Evolutionary conservation across 1,284 basidiomycete genomes (phyloP).

Genomic region (Testicularia cyperi): DNA sequence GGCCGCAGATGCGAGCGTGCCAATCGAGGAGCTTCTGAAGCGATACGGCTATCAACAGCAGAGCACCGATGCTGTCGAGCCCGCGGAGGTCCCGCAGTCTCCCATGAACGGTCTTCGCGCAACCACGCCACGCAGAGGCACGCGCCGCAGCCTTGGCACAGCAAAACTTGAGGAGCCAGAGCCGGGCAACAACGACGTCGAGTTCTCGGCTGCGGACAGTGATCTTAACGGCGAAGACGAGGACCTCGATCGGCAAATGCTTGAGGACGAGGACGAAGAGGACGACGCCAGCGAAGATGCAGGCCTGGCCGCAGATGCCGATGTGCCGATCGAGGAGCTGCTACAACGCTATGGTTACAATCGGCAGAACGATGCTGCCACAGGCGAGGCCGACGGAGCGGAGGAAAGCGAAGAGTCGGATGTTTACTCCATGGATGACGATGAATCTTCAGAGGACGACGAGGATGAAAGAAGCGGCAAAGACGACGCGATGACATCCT

Average conservation of each 20-base stretch:
- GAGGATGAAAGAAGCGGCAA: too few relatives aligned
- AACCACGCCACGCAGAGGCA: too few relatives aligned
- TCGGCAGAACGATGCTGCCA: background rate
- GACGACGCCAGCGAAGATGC: conserved; percentile 11
- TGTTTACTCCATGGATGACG: too few relatives aligned
- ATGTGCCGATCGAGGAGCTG: conserved; percentile 1
- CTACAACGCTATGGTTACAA: too few relatives aligned
- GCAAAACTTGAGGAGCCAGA: too few relatives aligned
- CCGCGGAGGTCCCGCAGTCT: too few relatives aligned
- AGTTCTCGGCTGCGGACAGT: conserved; percentile 16
- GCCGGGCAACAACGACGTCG: conserved; percentile 22
- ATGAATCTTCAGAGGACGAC: conserved; percentile 1
- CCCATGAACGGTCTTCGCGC: too few relatives aligned
- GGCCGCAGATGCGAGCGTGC: conserved; percentile 64
- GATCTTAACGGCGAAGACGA: conserved; percentile 44
- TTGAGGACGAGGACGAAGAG: conserved; percentile 25
- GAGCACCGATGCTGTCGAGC: too few relatives aligned
- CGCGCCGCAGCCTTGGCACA: too few relatives aligned
- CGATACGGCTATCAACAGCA: conserved; percentile 65
- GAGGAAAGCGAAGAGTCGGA: too few relatives aligned
- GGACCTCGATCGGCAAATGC: conserved; percentile 58
- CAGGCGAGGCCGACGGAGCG: background rate
- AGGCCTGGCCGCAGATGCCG: background rate
- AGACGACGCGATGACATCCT: too few relatives aligned
- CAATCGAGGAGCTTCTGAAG: conserved; percentile 65